Evolutionary conservation across 805 yeast species (phyloP), one percentile per base, ranked within the genome.

Genomic region (Myxozyma melibiosi): DNA sequence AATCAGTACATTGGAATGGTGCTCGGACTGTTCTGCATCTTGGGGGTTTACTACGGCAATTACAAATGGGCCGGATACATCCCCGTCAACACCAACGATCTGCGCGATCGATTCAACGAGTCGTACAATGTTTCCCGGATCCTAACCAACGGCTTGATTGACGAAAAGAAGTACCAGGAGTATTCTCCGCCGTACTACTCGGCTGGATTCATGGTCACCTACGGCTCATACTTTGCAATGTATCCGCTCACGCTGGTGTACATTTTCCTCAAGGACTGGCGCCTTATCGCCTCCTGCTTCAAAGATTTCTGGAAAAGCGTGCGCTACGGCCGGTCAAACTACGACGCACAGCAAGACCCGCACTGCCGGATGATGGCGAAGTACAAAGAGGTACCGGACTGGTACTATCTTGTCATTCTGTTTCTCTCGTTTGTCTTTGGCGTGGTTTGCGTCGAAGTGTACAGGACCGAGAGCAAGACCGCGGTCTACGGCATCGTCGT

Each of bases 181-280:
- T 85, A 86, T 71, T 84, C 89, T 1, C 88, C 89, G 6, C 75
- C 84, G 43, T 85, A 78, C 67, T 74, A 84, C 55, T 74, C 83
- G 6, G 83, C 84, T 66, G 61, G 64, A 9, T 82, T 80, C 66
- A 78, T 83, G 30, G 67, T 85, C n/a, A 74, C 83, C 7, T 83
- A 84, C 66, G 87, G 86, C 64, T 76, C 74, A 70, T 79, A 77
- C 50, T 81, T 84, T 71, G 90, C 72, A 85, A 84, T 65, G 81
- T 54, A 48, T 33, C 58, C 62, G 20, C 49, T 55, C 7, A 48
- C 51, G 5, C 20, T 51, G 9, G n/a, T 40, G 11, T 50, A 47
- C 27, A 46, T 46, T 7, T 25, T 48, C 9, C n/a, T 35, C 11
- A 51, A 44, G 20, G 55, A 51, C 16, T 54, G 48, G 49, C 13